Evolutionary conservation across 306 rosid species (phyloP), one percentile per base, ranked within the genome.

Genomic region (Lathyrus aphaca): DNA sequence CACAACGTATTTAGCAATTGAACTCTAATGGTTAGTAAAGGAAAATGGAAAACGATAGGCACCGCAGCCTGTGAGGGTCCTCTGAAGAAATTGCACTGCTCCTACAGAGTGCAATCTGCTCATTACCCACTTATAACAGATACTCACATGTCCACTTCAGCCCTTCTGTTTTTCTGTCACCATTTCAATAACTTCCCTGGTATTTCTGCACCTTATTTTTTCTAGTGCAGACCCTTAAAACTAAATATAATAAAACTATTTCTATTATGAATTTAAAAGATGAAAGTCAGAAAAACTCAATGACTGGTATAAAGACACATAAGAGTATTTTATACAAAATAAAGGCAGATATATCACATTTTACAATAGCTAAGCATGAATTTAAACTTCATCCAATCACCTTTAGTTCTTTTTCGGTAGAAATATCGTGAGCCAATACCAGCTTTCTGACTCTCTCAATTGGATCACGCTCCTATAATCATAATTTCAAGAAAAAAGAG

Each of bases 401-500:
- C 97, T 93, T 93, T 45, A 93, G 84, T 74, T 93, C 97, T 82
- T 90, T 90, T 60, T 93, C 97, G 39, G 89, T 72, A 70, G 96
- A 88, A 81, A 93, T 61, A 10, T 86, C 91, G 11, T 93, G 91
- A 38, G 91, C 64, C 63, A 89, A 61, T 44, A 95, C 29, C 79
- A 95, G 88, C 88, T 89, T 95, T 74, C 92, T 84, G 35, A 95
- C 80, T 80, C 97, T 89, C 83, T 95, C 99, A 82, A 95, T 32
- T 29, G 97, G 95, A 84, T 95, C 99, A 66, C 97, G 97, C 83
- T 95, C 99, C 99, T 95, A 76, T 21, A 72, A 78, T 74, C 57
- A 69, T 11, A 76, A 45, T 60, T 27, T 19, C 75, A 71, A 74
- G 6, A 49, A 16, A 39, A 64, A 59, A 12, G 4, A 43, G 39